These are phyloP conservation scores for Hansfordia pulvinata DNA, from an alignment of 2,329 filamentous ascomycete genomes.

Conservation along the genomic window DNA sequence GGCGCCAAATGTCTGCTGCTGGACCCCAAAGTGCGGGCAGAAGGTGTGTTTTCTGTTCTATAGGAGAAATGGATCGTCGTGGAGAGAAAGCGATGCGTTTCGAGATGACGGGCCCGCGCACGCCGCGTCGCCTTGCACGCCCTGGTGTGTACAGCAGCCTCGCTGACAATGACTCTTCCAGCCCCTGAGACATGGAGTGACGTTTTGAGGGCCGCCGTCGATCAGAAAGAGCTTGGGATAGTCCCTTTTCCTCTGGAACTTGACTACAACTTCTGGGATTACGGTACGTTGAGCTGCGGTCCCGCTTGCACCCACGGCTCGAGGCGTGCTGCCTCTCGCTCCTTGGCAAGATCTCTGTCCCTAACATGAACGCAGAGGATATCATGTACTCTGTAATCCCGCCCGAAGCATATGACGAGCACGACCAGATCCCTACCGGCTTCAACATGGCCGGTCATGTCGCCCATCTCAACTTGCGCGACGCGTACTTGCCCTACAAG, in stretches of 20 bases:
- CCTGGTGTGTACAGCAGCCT: too few species aligned
- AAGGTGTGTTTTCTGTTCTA: conserved; percentile 23
- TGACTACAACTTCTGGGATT: conserved; percentile 77
- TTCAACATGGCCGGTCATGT: conserved; percentile 88
- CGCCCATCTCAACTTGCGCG: conserved; percentile 81
- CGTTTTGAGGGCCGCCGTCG: conserved; percentile 53
- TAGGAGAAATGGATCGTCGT: too few species aligned
- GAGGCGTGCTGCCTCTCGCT: conserved; percentile 6
- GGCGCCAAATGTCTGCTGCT: conserved; percentile 51
- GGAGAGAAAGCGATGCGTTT: too few species aligned
- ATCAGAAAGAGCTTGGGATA: conserved; percentile 54
- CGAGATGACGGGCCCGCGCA: too few species aligned
- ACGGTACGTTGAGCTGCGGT: conserved; percentile 45
- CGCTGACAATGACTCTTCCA: conserved; percentile 17
- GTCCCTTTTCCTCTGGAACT: conserved; percentile 64
- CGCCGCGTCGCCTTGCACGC: too few species aligned
- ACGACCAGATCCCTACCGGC: conserved; percentile 60
- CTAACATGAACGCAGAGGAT: conserved; percentile 61
- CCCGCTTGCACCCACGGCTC: too few species aligned
- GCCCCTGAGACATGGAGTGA: conserved; percentile 65
- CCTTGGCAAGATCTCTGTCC: too few species aligned
- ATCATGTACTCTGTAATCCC: conserved; percentile 74
- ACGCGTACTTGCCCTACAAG: conserved; percentile 76
- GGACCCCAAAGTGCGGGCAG: conserved; percentile 37
- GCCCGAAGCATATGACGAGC: conserved; percentile 61